Conservation (phyloP, 1,284 basidiomycete species). For the Microbotryum saponariae region DNA sequence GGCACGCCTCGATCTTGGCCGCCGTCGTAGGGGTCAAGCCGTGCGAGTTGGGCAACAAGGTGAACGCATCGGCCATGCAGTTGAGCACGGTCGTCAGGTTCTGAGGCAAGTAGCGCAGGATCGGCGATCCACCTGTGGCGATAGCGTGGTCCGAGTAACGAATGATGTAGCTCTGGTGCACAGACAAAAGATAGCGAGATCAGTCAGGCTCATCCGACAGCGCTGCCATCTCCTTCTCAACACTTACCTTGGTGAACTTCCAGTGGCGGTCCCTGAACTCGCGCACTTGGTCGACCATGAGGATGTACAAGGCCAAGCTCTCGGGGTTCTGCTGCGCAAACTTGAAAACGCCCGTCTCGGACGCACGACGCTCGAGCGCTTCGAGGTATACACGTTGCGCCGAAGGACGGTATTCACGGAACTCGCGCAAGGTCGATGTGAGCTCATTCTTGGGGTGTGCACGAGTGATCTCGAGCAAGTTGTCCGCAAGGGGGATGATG, state of each 20-base stretch:
- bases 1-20: constrained; percentile 4
- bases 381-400: constrained; percentile 34
- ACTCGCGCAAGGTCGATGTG: constrained; percentile 37
- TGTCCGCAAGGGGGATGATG: constrained; percentile 36
- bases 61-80: constrained; percentile 8
- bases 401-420: constrained; percentile 37
- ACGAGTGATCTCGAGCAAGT: constrained; percentile 38
- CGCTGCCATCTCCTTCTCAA: no score
- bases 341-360: constrained; percentile 20
- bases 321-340: constrained; percentile 30
- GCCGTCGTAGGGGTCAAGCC: not conserved
- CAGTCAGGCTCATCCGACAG: not conserved
- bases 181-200: not conserved
- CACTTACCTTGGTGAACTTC: constrained; percentile 3
- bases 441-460: constrained; percentile 38
- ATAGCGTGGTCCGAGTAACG: constrained; percentile 33
- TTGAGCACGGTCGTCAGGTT: constrained; percentile 31
- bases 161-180: constrained; percentile 35
- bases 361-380: constrained; percentile 34
- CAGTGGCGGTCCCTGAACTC: constrained; percentile 36
- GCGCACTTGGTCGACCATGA: constrained; percentile 37
- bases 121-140: constrained; percentile 38
- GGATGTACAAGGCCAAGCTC: constrained; percentile 34
- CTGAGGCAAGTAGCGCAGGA: constrained; percentile 37
- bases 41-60: constrained; percentile 1